Percentiles rank a stretch among this genome's conserved stretches.
phyloP scores from a whole-genome alignment of 2,329 filamentous ascomycete genomes.

The Epichloe elymi region DNA sequence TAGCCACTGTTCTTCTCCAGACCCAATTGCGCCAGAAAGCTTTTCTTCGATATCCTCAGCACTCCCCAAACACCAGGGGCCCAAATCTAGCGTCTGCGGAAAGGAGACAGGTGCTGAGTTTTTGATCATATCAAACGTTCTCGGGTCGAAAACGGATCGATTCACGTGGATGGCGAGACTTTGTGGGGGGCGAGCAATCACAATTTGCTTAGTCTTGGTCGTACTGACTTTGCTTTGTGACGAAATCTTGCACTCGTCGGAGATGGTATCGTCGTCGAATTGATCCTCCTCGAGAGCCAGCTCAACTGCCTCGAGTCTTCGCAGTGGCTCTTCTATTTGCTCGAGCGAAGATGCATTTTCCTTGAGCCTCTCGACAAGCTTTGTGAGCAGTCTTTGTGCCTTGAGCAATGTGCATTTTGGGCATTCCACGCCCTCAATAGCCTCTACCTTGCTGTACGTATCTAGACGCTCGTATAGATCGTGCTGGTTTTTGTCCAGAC shows the following conservation, averaged over 20 bases:
- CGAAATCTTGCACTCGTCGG: slow-evolving; percentile 50
- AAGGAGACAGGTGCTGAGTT: slow-evolving; percentile 72
- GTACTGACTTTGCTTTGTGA: slow-evolving; percentile 57
- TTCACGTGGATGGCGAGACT: slow-evolving; percentile 82
- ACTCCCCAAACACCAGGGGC: slow-evolving; percentile 72
- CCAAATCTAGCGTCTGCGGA: slow-evolving; percentile 59
- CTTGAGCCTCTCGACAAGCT: slow-evolving; percentile 29
- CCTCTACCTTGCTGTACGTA: slow-evolving; percentile 72
- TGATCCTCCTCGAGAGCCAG: slow-evolving; percentile 65
- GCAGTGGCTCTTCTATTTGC: slow-evolving; percentile 34
- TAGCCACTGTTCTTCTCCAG: slow-evolving; percentile 51
- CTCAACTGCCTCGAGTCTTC: slow-evolving; percentile 53
- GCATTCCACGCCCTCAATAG: slow-evolving; percentile 82
- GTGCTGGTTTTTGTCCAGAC: slow-evolving; percentile 45
- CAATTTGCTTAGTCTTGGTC: slow-evolving; percentile 82
- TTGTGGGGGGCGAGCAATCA: slow-evolving; percentile 74
- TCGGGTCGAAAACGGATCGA: slow-evolving; percentile 78
- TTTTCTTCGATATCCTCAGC: slow-evolving; percentile 11
- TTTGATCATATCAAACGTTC: slow-evolving; percentile 66
- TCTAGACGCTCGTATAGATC: slow-evolving; percentile 69
- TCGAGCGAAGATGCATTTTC: slow-evolving; percentile 28
- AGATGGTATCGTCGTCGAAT: slow-evolving; percentile 57
- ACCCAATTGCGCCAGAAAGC: slow-evolving; percentile 10
- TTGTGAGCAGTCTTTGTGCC: slow-evolving; percentile 32
- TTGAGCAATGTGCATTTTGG: slow-evolving; percentile 74